phyloP scores from a whole-genome alignment of 495 filamentous ascomycete species.

The Xanthoparmelia taractica region DNA sequence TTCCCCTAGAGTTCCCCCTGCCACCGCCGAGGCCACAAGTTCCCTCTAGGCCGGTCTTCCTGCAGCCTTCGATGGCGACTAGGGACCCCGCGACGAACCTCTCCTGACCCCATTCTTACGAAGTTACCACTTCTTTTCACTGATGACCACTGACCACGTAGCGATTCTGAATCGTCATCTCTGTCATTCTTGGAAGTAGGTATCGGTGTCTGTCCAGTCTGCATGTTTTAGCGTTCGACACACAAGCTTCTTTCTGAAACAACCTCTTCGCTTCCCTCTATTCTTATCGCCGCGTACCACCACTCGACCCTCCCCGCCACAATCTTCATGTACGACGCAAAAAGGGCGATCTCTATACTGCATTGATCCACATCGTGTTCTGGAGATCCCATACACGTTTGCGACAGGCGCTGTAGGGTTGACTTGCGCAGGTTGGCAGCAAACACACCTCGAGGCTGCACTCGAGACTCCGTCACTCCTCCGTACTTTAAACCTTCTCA shows the following conservation, averaged over 20 bases:
- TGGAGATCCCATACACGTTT: neutral
- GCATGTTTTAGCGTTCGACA: conserved; percentile 11
- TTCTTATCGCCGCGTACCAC: conserved; percentile 16
- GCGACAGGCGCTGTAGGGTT: neutral
- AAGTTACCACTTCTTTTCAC: neutral
- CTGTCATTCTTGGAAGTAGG: neutral
- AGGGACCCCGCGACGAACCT: conserved; percentile 7
- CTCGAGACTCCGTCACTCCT: neutral
- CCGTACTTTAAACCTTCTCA: neutral
- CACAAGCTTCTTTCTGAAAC: conserved; percentile 9
- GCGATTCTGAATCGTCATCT: neutral
- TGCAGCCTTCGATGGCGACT: conserved; percentile 22
- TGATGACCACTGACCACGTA: neutral
- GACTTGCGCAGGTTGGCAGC: neutral
- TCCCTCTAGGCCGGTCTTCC: conserved; percentile 4
- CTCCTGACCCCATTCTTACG: conserved; percentile 4
- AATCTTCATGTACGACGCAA: conserved; percentile 3
- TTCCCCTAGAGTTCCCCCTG: conserved; percentile 12
- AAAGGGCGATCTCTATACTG: neutral
- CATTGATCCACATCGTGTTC: neutral
- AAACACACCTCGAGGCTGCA: conserved; percentile 8
- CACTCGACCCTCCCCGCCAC: conserved; percentile 1
- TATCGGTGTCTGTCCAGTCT: neutral
- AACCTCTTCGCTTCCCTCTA: conserved; percentile 4
- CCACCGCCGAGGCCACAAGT: conserved; percentile 11